Conservation (phyloP, 116 monocot genomes). For the Dioscorea cayenensis region DNA sequence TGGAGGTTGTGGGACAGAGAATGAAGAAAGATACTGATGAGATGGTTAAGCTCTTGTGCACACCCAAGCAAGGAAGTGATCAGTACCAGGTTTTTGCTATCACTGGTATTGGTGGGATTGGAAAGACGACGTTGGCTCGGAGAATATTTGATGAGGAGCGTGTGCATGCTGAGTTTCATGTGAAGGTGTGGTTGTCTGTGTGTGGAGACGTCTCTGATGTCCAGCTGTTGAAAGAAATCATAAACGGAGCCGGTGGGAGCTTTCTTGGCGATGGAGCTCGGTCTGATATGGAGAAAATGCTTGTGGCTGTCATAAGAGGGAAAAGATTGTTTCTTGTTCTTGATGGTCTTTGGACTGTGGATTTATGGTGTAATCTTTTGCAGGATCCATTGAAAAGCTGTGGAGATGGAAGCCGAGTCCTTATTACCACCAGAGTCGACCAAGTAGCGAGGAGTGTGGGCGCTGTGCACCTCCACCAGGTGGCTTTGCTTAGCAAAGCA, state of each 20-base stretch:
- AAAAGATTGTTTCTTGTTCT: neutral
- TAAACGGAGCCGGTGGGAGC: neutral
- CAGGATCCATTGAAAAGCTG: neutral
- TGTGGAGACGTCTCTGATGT: neutral
- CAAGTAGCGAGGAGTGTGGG: neutral
- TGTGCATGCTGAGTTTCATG: neutral
- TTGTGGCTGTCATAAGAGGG: neutral
- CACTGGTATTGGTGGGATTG: constrained; percentile 1
- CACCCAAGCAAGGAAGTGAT: neutral
- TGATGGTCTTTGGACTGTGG: neutral
- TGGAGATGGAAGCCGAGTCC: neutral
- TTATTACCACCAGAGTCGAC: neutral
- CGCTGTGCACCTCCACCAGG: neutral
- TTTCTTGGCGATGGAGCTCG: neutral
- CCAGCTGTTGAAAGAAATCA: neutral
- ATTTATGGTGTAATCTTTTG: neutral
- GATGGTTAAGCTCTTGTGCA: no score
- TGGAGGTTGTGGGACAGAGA: no score
- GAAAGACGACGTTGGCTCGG: constrained; percentile 3
- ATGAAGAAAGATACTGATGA: no score
- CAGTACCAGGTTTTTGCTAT: neutral
- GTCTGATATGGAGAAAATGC: neutral
- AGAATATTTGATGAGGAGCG: neutral
- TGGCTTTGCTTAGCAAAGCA: neutral
- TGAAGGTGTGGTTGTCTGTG: neutral